A percentile compares a stretch with the other conserved stretches of the same genome.
Conservation (phyloP, 768 basidiomycete genomes). For the Gloeopeniophorella convolvens region DNA sequence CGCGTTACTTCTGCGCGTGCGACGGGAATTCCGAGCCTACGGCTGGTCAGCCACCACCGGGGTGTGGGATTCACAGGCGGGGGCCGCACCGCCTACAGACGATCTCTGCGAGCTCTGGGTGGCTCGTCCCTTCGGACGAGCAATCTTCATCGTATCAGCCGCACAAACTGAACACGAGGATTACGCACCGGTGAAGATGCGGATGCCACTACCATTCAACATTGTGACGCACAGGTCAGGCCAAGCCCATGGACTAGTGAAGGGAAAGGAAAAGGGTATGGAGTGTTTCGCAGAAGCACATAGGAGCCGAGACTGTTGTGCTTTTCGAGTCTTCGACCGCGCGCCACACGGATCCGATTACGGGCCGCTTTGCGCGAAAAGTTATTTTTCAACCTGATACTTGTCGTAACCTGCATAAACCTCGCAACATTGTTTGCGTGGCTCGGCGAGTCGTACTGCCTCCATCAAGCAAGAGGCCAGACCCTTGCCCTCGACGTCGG, state of each 20-base stretch:
- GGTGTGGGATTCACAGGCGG: neutral
- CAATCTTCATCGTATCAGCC: neutral
- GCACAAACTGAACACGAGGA: neutral
- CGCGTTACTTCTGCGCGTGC: slow-evolving; percentile 83
- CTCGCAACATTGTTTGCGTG: neutral
- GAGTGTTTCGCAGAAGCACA: neutral
- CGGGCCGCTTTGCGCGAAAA: slow-evolving; percentile 2
- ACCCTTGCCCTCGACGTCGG: too few relatives aligned
- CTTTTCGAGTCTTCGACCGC: too few relatives aligned
- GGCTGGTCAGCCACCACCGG: slow-evolving; percentile 9
- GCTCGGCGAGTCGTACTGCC: too few relatives aligned
- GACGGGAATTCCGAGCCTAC: slow-evolving; percentile 83
- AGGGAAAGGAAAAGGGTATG: neutral
- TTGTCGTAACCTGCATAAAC: neutral
- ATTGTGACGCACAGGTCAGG: slow-evolving; percentile 27
- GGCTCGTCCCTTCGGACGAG: slow-evolving; percentile 69
- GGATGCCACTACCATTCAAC: slow-evolving; percentile 52
- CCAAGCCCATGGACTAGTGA: slow-evolving; percentile 25
- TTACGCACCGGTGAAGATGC: slow-evolving; percentile 49
- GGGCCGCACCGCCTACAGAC: slow-evolving; percentile 77
- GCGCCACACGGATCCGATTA: slow-evolving; percentile 4
- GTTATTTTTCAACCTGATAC: neutral
- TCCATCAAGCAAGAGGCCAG: too few relatives aligned
- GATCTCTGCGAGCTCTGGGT: slow-evolving; percentile 90
- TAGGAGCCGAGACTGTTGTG: neutral